These are phyloP conservation scores for Colletotrichum agaves DNA, from an alignment of 2,329 filamentous ascomycete species.

Conservation along the genomic window DNA sequence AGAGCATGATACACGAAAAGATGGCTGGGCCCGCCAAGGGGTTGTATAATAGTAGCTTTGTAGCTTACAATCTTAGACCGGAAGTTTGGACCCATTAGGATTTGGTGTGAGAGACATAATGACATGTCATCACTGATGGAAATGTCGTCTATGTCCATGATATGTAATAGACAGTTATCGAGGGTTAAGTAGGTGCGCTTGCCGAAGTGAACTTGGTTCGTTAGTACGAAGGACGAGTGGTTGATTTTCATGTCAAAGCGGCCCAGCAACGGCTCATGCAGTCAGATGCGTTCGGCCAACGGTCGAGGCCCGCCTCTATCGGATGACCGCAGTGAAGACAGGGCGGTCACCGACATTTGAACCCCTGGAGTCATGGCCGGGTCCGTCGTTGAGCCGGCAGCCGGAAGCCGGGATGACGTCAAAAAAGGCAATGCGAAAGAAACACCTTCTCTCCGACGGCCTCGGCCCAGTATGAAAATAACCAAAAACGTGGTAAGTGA, in stretches of 20 bases:
- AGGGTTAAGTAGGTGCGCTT: no score
- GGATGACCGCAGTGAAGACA: slow-evolving; percentile 5
- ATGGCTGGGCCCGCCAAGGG: slow-evolving; percentile 39
- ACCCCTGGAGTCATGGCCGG: slow-evolving; percentile 21
- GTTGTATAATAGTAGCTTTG: slow-evolving; percentile 47
- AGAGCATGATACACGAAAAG: slow-evolving; percentile 39
- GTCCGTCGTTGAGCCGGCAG: not conserved
- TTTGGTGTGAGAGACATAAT: no score
- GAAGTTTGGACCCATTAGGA: slow-evolving; percentile 51
- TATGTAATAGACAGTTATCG: no score
- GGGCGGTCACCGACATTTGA: slow-evolving; percentile 30
- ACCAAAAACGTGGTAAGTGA: not conserved
- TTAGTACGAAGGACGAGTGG: not conserved
- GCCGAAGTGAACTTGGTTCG: not conserved
- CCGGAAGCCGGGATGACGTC: slow-evolving; percentile 26
- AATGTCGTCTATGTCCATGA: no score
- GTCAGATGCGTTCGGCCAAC: not conserved
- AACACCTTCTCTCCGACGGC: not conserved
- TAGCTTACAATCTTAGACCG: slow-evolving; percentile 41
- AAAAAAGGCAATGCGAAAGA: slow-evolving; percentile 6
- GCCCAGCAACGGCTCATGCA: slow-evolving; percentile 16
- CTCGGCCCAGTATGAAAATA: not conserved
- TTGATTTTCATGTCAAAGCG: slow-evolving; percentile 25
- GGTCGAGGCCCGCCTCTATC: not conserved
- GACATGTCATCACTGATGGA: not conserved